A percentile compares a stretch with the other conserved stretches of the same genome.
phyloP scores from a whole-genome alignment of 306 rosid genomes.

The Dalbergia oliveri region DNA sequence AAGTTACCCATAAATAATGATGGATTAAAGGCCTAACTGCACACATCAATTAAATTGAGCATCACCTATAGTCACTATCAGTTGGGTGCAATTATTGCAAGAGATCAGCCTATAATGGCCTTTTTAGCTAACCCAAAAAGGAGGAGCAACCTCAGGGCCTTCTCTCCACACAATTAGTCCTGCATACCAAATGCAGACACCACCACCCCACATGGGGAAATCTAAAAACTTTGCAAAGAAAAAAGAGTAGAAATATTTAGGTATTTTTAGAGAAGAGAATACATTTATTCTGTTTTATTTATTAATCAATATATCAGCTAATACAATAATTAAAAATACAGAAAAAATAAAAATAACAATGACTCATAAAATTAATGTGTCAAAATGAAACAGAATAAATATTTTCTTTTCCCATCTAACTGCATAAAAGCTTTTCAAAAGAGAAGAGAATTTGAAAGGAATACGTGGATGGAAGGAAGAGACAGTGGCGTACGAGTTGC shows the following conservation, averaged over 20 bases:
- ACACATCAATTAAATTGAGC: conserved; percentile 39
- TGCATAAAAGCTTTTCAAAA: too few relatives aligned
- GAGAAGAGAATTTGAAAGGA: too few relatives aligned
- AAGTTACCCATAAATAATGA: conserved; percentile 43
- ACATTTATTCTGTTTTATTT: too few relatives aligned
- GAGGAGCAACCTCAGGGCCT: conserved; percentile 46
- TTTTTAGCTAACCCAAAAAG: conserved; percentile 53
- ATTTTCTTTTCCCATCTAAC: too few relatives aligned
- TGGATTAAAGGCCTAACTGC: conserved; percentile 44
- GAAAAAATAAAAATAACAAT: too few relatives aligned
- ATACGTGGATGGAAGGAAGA: too few relatives aligned
- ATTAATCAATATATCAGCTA: too few relatives aligned
- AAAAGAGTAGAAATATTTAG: too few relatives aligned
- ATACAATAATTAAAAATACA: too few relatives aligned
- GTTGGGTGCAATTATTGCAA: conserved; percentile 49
- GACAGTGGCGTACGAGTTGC: conserved; percentile 31
- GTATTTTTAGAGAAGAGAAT: too few relatives aligned
- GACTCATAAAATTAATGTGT: too few relatives aligned
- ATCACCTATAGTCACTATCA: conserved; percentile 46
- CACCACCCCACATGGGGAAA: conserved; percentile 46
- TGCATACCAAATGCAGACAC: conserved; percentile 40
- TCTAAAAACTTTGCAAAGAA: neutral
- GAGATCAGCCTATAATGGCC: conserved; percentile 42
- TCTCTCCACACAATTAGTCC: conserved; percentile 30
- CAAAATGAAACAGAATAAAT: too few relatives aligned